phyloP scores from a whole-genome alignment of 768 basidiomycete species.

The Lyophyllum semitale region DNA sequence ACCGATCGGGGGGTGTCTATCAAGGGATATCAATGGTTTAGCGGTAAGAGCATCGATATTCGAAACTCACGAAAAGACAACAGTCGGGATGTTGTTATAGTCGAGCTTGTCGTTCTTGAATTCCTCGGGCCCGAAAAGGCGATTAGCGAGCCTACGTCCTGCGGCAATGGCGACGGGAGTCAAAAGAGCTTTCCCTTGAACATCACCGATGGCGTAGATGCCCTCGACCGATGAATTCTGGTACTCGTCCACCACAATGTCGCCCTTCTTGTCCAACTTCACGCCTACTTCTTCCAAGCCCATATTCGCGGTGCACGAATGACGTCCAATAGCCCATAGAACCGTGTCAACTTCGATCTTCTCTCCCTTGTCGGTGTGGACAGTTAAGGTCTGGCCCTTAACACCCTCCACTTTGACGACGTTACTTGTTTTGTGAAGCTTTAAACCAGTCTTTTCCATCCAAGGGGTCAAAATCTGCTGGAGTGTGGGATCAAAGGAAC shows the following conservation, averaged over 20 bases:
- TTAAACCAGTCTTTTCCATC: slow-evolving; percentile 94
- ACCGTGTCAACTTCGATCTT: slow-evolving; percentile 83
- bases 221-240: slow-evolving; percentile 77
- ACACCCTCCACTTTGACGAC: slow-evolving; percentile 76
- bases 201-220: slow-evolving; percentile 88
- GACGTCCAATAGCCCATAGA: slow-evolving; percentile 94
- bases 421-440: slow-evolving; percentile 78
- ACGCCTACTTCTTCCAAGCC: slow-evolving; percentile 80
- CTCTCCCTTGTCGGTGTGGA: slow-evolving; percentile 77
- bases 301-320: slow-evolving; percentile 74
- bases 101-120: slow-evolving; percentile 86
- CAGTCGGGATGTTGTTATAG: slow-evolving; percentile 90
- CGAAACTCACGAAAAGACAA: slow-evolving; percentile 88
- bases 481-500: slow-evolving; percentile 88
- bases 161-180: slow-evolving; percentile 99
- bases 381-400: slow-evolving; percentile 70
- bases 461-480: slow-evolving; percentile 84
- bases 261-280: slow-evolving; percentile 74
- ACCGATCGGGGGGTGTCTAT: slow-evolving; percentile 92
- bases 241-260: slow-evolving; percentile 88
- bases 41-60: background rate
- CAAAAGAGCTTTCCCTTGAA: slow-evolving; percentile 87
- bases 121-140: slow-evolving; percentile 85
- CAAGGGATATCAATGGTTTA: background rate
- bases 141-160: slow-evolving; percentile 83